phyloP scores from a whole-genome alignment of 2,329 filamentous ascomycete species.

The Ophiostoma sp. region DNA sequence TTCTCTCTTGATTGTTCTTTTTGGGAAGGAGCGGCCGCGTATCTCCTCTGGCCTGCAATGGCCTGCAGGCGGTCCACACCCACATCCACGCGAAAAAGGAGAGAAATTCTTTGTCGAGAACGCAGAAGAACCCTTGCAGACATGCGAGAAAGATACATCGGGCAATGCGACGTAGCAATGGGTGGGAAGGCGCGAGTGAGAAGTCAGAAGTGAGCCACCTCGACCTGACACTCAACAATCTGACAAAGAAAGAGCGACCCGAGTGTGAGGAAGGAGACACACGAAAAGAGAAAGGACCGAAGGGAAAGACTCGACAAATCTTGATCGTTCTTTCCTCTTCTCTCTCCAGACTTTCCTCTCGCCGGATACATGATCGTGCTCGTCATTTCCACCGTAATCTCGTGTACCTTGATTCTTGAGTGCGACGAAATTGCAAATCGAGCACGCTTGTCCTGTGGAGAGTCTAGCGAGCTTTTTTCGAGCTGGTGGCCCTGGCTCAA shows the following conservation, averaged over 20 bases:
- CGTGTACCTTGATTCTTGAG: neutral
- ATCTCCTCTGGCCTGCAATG: neutral
- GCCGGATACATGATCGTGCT: neutral
- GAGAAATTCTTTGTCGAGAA: neutral
- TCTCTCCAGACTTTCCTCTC: neutral
- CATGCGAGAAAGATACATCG: constrained; percentile 16
- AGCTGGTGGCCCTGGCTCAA: neutral
- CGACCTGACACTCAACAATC: no score
- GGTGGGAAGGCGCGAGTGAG: constrained; percentile 12
- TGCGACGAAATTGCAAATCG: neutral
- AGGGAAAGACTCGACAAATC: neutral
- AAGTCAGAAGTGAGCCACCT: neutral
- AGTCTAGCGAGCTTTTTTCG: neutral
- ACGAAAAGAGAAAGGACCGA: neutral
- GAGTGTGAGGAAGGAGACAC: neutral
- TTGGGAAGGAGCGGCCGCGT: constrained; percentile 17
- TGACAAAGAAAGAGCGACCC: neutral
- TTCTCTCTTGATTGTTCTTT: constrained; percentile 2
- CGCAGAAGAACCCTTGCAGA: neutral
- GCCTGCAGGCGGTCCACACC: neutral
- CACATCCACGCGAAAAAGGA: neutral
- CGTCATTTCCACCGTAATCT: constrained; percentile 21
- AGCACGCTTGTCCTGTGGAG: constrained; percentile 8
- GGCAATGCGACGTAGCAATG: constrained; percentile 3
- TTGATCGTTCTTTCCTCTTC: neutral